phyloP scores from a whole-genome alignment of 306 rosid species.

The Corylus avellana region DNA sequence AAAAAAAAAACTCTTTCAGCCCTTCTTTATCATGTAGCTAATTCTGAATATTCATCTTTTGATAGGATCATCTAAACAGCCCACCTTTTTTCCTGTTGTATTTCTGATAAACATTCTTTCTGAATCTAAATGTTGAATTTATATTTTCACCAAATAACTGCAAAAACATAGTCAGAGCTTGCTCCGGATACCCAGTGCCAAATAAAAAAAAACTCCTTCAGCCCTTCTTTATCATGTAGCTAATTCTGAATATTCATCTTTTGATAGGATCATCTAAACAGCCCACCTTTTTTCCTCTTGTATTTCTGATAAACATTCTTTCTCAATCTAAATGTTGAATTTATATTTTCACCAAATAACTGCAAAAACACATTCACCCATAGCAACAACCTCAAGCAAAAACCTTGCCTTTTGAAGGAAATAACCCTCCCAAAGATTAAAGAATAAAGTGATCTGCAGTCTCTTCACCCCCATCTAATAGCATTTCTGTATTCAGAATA shows the following conservation, averaged over 20 bases:
- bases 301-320: background rate
- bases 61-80: background rate
- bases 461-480: background rate
- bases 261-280: background rate
- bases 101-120: background rate
- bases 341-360: background rate
- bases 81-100: background rate
- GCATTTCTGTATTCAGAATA: slow-evolving; percentile 16
- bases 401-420: slow-evolving; percentile 1
- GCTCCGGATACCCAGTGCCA: no score
- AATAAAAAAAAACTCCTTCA: no score
- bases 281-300: background rate
- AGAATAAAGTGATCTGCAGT: background rate
- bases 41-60: background rate
- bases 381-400: background rate
- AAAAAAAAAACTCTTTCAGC: background rate
- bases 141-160: background rate
- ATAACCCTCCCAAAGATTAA: background rate
- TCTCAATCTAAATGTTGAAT: background rate
- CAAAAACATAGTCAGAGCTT: background rate
- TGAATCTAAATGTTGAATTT: background rate
- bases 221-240: slow-evolving; percentile 2
- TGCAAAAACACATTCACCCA: background rate
- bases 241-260: background rate
- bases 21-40: slow-evolving; percentile 5